Percentiles rank a stretch among this genome's conserved stretches.
These are phyloP conservation scores for Ascochyta viciae-villosae DNA, from an alignment of 2,329 filamentous ascomycete species.

Conservation along the genomic window DNA sequence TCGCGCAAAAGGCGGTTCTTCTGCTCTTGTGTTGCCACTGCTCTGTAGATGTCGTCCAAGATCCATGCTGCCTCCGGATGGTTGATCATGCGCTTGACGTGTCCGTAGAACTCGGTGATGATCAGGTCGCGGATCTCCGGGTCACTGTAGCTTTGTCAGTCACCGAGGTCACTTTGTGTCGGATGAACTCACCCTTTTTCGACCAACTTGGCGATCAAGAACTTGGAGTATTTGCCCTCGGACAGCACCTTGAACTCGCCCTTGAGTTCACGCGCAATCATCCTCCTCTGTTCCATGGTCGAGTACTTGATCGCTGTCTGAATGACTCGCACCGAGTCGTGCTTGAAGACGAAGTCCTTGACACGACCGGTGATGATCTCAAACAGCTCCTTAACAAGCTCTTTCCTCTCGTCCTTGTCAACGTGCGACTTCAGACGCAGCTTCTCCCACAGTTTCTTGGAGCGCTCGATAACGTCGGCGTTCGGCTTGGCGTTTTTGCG, in stretches of 20 bases:
- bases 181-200: slow-evolving; percentile 68
- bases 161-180: neutral
- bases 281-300: slow-evolving; percentile 80
- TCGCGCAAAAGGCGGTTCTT: slow-evolving; percentile 86
- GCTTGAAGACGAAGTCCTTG: slow-evolving; percentile 97
- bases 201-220: slow-evolving; percentile 92
- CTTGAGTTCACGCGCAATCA: slow-evolving; percentile 85
- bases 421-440: slow-evolving; percentile 93
- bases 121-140: slow-evolving; percentile 85
- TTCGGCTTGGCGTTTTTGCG: slow-evolving; percentile 93
- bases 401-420: slow-evolving; percentile 82
- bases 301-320: slow-evolving; percentile 98
- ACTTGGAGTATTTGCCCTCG: slow-evolving; percentile 97
- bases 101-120: slow-evolving; percentile 92
- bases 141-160: slow-evolving; percentile 61
- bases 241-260: slow-evolving; percentile 84
- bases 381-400: slow-evolving; percentile 88
- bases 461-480: slow-evolving; percentile 83
- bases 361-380: slow-evolving; percentile 88
- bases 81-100: slow-evolving; percentile 91
- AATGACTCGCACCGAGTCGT: slow-evolving; percentile 94
- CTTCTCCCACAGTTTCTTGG: slow-evolving; percentile 97
- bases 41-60: slow-evolving; percentile 93
- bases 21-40: slow-evolving; percentile 83
- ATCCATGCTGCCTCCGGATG: slow-evolving; percentile 98